Evolutionary conservation across 1,284 basidiomycete species (phyloP).

Genomic region (Moesziomyces aphidis): DNA sequence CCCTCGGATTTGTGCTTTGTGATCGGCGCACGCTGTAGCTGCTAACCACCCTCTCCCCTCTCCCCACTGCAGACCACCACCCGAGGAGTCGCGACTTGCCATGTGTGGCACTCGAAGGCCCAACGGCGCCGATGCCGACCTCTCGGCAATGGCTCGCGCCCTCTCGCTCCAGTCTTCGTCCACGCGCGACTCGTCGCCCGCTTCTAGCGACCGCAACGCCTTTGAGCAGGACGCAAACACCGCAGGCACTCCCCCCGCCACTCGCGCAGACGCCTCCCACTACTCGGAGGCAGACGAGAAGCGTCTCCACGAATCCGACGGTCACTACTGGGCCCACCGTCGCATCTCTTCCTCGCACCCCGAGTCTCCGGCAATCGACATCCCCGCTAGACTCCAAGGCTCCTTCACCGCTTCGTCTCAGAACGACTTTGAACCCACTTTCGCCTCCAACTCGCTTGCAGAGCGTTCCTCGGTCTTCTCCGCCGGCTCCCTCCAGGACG

Average conservation of each 20-base stretch:
- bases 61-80: neutral
- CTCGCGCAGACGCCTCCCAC: constrained; percentile 44
- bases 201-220: constrained; percentile 35
- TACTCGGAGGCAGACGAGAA: constrained; percentile 59
- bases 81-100: neutral
- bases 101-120: constrained; percentile 37
- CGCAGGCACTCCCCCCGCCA: constrained; percentile 40
- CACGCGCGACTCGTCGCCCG: constrained; percentile 37
- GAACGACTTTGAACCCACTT: constrained; percentile 39
- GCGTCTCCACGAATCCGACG: constrained; percentile 52
- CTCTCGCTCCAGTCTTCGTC: constrained; percentile 25
- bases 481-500: constrained; percentile 31
- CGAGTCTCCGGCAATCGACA: constrained; percentile 31
- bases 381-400: constrained; percentile 31
- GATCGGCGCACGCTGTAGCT: neutral
- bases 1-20: constrained; percentile 3
- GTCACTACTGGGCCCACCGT: constrained; percentile 52
- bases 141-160: constrained; percentile 22
- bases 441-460: constrained; percentile 36
- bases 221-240: constrained; percentile 28
- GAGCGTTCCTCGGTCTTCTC: constrained; percentile 41
- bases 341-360: constrained; percentile 43
- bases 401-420: constrained; percentile 39
- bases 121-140: constrained; percentile 26
- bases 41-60: constrained; percentile 1